Base-by-base conservation (phyloP, 108 stramenopile genomes). In the Skeletonema tropicum region DNA sequence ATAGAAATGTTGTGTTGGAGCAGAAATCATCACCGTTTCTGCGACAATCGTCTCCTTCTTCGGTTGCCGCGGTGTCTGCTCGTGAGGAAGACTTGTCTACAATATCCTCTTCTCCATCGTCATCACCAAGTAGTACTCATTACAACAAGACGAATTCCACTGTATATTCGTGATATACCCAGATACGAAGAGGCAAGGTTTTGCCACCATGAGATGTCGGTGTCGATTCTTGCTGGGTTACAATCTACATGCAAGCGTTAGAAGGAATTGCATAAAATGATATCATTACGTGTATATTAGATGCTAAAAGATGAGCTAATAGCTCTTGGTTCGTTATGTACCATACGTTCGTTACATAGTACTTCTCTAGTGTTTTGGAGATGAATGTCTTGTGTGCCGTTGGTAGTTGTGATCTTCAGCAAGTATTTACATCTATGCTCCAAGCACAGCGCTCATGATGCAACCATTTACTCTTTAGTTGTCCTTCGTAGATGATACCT, bases 261-360 rank as follows among this genome's bases (percentile, higher is more conserved):
- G n/a, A n/a, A n/a, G n/a, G n/a, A n/a, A n/a, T n/a, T n/a, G n/a
- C n/a, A n/a, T n/a, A n/a, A n/a, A n/a, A n/a, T n/a, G n/a, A n/a
- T n/a, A n/a, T n/a, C n/a, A n/a, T n/a, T n/a, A n/a, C n/a, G n/a
- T n/a, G n/a, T n/a, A n/a, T n/a, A n/a, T n/a, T n/a, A n/a, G n/a
- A n/a, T n/a, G n/a, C 26, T 2, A 29, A 90, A 90, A 80, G 75
- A 73, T 39, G 86, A 85, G 29, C 70, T 90, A 23, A 61, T 66
- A 11, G 41, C 49, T 11, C 59, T 86, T n/a, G 89, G 89, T 12
- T 90, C 88, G 89, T 12, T 90, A 90, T 33, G 75, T 2, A 29
- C 26, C 26, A 29, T 29, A 29, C 26, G 1, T 29, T 29, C 26
- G 1, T 29, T 29, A 29, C 26, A 29, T 29, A 29, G 26, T 29